Percentiles rank a stretch among this genome's conserved stretches.
Conservation (phyloP, 2,329 filamentous ascomycete genomes). For the Neofusicoccum umdonicola region DNA sequence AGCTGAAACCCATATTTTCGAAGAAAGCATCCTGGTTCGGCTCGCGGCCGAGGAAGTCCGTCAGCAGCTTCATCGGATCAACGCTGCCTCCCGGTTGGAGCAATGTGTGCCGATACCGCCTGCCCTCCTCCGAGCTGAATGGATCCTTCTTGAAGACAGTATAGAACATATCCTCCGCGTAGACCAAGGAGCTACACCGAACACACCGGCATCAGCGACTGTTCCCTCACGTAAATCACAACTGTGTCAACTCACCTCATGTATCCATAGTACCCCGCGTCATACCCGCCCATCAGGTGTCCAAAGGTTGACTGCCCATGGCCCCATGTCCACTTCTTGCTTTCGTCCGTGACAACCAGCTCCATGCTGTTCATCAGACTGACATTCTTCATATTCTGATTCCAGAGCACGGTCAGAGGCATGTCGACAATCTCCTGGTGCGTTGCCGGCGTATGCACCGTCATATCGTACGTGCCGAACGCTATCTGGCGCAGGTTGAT, state of each 20-base stretch:
- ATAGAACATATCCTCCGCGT: conserved; percentile 83
- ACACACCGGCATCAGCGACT: neutral
- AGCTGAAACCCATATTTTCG: conserved; percentile 64
- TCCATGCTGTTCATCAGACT: conserved; percentile 72
- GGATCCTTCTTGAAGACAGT: conserved; percentile 73
- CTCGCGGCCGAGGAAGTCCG: conserved; percentile 73
- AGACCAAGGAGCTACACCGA: conserved; percentile 64
- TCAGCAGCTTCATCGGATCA: conserved; percentile 76
- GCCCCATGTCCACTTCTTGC: conserved; percentile 58
- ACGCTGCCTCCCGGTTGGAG: conserved; percentile 73
- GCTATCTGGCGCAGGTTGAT: conserved; percentile 76
- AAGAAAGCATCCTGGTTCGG: conserved; percentile 79
- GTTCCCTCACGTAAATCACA: neutral
- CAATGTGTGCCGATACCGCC: conserved; percentile 74
- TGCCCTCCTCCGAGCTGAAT: conserved; percentile 71
- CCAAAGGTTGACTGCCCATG: conserved; percentile 77
- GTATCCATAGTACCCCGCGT: conserved; percentile 74
- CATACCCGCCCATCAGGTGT: conserved; percentile 80
- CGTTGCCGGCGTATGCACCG: conserved; percentile 67
- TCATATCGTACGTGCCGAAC: conserved; percentile 82
- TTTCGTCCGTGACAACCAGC: conserved; percentile 52
- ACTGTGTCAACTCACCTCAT: conserved; percentile 23
- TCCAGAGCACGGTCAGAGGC: conserved; percentile 67
- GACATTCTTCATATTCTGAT: conserved; percentile 69
- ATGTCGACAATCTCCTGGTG: conserved; percentile 65